A percentile compares a stretch with the other conserved stretches of the same genome.
These are phyloP conservation scores for Rhodotorula sp. DNA, from an alignment of 1,284 basidiomycete genomes.

Conservation along the genomic window DNA sequence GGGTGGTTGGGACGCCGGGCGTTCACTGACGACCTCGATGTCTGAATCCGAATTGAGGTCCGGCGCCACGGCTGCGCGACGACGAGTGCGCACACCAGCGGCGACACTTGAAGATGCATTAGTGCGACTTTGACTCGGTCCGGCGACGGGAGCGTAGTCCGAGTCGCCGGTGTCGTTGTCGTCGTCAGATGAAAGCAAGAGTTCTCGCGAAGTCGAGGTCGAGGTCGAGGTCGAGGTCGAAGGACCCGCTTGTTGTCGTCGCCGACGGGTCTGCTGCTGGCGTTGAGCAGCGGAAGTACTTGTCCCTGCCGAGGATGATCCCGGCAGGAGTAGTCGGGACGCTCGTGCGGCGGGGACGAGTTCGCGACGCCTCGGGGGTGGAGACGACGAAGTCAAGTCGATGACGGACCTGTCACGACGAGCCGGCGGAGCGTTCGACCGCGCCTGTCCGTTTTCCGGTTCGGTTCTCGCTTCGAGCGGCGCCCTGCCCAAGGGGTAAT, in stretches of 20 bases:
- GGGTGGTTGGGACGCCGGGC: neutral
- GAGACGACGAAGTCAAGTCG: slow-evolving; percentile 24
- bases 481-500: too few species aligned
- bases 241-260: neutral
- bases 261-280: neutral
- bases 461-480: too few species aligned
- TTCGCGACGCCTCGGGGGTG: neutral
- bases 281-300: neutral
- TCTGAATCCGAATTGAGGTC: slow-evolving; percentile 14
- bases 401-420: slow-evolving; percentile 1
- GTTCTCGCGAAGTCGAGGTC: neutral
- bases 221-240: neutral
- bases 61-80: neutral
- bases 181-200: slow-evolving; percentile 5
- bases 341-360: slow-evolving; percentile 9
- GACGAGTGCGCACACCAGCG: too few species aligned
- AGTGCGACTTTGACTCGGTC: neutral
- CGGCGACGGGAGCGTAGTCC: neutral
- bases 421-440: neutral
- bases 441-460: neutral
- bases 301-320: neutral
- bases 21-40: slow-evolving; percentile 19
- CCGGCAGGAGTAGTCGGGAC: slow-evolving; percentile 8
- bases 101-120: too few species aligned
- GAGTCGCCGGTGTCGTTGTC: slow-evolving; percentile 14